Base-by-base conservation (phyloP, 2,329 filamentous ascomycete genomes). In the Sporothrix inflata region DNA sequence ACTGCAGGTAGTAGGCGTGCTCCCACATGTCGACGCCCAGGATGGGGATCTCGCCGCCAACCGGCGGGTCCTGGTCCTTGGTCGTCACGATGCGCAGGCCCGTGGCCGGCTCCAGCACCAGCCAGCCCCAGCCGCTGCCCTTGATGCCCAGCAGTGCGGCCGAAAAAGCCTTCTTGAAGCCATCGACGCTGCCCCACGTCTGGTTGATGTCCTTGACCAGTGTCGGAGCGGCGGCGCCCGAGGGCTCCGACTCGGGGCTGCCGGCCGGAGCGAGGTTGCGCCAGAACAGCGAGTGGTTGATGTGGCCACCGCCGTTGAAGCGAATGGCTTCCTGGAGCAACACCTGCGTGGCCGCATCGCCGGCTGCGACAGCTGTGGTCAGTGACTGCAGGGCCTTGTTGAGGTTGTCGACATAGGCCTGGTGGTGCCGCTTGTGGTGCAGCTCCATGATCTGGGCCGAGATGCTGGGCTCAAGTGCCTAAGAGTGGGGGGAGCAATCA, bases 391-490 rank as follows among this genome's bases (percentile, higher is more conserved):
- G 84, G 72, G 93, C 91, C 74, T 90, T 87, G 85, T 97, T 97
- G 86, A 93, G 92, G 81, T 91, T 92, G 83, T 90, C 96, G 78
- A 97, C 93, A 82, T 97, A 97, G 79, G 94, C 94, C 83, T 95
- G 90, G 86, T 97, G 94, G 87, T 97, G 94, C 84, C 94, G 95
- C 84, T 89, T 91, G 89, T 97, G 92, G 87, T 97, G 94, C 61
- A 97, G 89, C 85, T 97, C 93, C 94, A 97, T 97, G 85, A 97
- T 97, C 84, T 96, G 90, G 81, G 92, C 92, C 66, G 92, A 94
- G 85, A 97, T 90, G 79, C 80, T 78, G 19, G 83, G 83, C 82
- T 94, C 92, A 75, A 94, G 90, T 2, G 79, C 79, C 78, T 80
- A 21, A 71, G 9, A 42, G n/a, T 42, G 47, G 19, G 45, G 8